A percentile compares a stretch with the other conserved stretches of the same genome.
Evolutionary conservation across 2,329 filamentous ascomycete genomes (phyloP).

Genomic region (Monilinia vaccinii-corymbosi): DNA sequence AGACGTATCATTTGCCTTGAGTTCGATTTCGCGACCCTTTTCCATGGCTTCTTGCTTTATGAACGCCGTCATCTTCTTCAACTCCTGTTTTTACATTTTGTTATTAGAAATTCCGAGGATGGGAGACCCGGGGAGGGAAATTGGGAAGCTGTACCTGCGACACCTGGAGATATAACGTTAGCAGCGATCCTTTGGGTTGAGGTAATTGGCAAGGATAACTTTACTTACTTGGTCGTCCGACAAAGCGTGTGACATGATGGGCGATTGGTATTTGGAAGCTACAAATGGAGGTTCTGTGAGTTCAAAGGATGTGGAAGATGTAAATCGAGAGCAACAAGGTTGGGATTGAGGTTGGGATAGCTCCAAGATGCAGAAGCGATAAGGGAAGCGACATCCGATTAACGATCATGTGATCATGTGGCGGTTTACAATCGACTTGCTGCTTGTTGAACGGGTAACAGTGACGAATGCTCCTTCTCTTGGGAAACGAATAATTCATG

Average conservation of each 20-base stretch:
- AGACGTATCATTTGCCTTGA: slow-evolving; percentile 78
- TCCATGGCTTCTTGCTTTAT: slow-evolving; percentile 98
- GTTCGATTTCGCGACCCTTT: slow-evolving; percentile 92
- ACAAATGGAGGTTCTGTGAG: slow-evolving; percentile 4
- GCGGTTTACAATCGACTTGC: neutral
- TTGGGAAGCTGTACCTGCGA: slow-evolving; percentile 43
- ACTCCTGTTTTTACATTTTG: slow-evolving; percentile 44
- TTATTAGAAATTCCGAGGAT: neutral
- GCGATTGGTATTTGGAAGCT: slow-evolving; percentile 24
- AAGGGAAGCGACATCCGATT: slow-evolving; percentile 19
- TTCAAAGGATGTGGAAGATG: slow-evolving; percentile 5
- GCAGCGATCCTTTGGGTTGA: slow-evolving; percentile 9
- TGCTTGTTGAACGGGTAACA: no score
- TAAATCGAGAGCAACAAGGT: slow-evolving; percentile 12
- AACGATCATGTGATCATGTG: slow-evolving; percentile 18
- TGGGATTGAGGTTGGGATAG: slow-evolving; percentile 5
- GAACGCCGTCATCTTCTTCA: slow-evolving; percentile 99
- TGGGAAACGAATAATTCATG: slow-evolving; percentile 3
- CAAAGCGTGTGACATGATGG: slow-evolving; percentile 88
- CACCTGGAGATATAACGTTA: slow-evolving; percentile 52
- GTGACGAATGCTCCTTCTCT: neutral
- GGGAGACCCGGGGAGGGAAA: neutral
- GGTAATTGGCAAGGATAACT: slow-evolving; percentile 1
- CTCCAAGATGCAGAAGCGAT: slow-evolving; percentile 16
- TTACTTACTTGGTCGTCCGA: slow-evolving; percentile 84